Conservation (phyloP, 305 asterid species). For the Fraxinus ornus region DNA sequence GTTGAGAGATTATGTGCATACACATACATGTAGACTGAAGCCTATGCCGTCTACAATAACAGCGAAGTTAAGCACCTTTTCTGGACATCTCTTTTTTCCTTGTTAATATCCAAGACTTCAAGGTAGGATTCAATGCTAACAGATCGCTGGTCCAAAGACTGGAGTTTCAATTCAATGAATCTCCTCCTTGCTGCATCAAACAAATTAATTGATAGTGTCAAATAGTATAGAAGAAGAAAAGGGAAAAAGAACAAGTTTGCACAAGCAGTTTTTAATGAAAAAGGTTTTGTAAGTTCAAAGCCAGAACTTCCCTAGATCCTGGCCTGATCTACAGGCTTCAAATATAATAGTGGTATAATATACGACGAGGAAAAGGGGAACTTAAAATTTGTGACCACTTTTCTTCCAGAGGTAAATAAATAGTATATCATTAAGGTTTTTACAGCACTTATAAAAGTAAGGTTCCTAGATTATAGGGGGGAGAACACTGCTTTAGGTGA, state of each 20-base stretch:
- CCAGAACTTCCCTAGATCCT: not conserved
- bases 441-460: not conserved
- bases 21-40: not conserved
- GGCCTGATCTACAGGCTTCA: not conserved
- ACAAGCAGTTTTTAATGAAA: not conserved
- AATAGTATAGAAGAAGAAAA: slow-evolving; percentile 4
- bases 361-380: not conserved
- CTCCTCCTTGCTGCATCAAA: slow-evolving; percentile 71
- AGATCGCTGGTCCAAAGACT: slow-evolving; percentile 60
- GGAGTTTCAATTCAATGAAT: slow-evolving; percentile 75
- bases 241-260: not conserved
- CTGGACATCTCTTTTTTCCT: slow-evolving; percentile 63
- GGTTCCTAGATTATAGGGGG: not conserved
- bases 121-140: slow-evolving; percentile 65
- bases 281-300: not conserved
- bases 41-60: not conserved
- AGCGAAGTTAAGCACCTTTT: slow-evolving; percentile 54
- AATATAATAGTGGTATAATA: not conserved
- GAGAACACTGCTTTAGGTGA: not conserved
- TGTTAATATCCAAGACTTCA: slow-evolving; percentile 56
- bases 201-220: not conserved
- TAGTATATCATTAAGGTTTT: not conserved
- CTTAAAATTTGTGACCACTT: not conserved
- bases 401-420: not conserved
- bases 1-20: not conserved